phyloP scores from a whole-genome alignment of 768 basidiomycete species.

The Galerina marginata region DNA sequence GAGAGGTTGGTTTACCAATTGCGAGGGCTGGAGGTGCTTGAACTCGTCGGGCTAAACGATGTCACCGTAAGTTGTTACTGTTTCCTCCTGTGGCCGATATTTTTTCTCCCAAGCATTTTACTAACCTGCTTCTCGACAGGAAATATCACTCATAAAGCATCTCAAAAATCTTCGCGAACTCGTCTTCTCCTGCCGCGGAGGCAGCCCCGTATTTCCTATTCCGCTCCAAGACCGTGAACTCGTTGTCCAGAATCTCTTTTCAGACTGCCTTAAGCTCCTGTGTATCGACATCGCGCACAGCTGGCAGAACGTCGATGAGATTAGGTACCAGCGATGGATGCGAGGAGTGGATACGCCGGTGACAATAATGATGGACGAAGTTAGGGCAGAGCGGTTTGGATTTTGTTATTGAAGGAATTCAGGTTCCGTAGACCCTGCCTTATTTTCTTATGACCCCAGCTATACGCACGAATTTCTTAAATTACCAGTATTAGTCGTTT shows the following conservation, averaged over 20 bases:
- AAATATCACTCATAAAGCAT: slow-evolving; percentile 11
- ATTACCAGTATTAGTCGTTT: too few species aligned
- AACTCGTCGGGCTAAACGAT: slow-evolving; percentile 12
- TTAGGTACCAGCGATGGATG: slow-evolving; percentile 21
- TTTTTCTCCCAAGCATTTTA: neutral
- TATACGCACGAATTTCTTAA: too few species aligned
- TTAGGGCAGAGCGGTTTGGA: too few species aligned
- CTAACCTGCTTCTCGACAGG: neutral
- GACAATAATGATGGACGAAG: too few species aligned
- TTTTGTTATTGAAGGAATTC: too few species aligned
- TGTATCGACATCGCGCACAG: slow-evolving; percentile 16
- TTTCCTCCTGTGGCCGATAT: neutral
- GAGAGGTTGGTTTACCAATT: slow-evolving; percentile 9
- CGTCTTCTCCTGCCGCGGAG: slow-evolving; percentile 17
- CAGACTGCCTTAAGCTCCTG: neutral
- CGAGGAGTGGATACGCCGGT: neutral
- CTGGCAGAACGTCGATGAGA: slow-evolving; percentile 12
- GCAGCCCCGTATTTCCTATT: slow-evolving; percentile 11
- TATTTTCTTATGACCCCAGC: too few species aligned
- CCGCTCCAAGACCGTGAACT: slow-evolving; percentile 4
- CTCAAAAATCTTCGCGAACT: slow-evolving; percentile 14
- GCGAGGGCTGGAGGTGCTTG: slow-evolving; percentile 9
- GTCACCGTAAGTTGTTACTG: slow-evolving; percentile 1
- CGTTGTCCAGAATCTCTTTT: slow-evolving; percentile 15
- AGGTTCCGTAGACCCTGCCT: too few species aligned